Evolutionary conservation across 768 basidiomycete genomes (phyloP).

Genomic region (Suillus ampliporus): DNA sequence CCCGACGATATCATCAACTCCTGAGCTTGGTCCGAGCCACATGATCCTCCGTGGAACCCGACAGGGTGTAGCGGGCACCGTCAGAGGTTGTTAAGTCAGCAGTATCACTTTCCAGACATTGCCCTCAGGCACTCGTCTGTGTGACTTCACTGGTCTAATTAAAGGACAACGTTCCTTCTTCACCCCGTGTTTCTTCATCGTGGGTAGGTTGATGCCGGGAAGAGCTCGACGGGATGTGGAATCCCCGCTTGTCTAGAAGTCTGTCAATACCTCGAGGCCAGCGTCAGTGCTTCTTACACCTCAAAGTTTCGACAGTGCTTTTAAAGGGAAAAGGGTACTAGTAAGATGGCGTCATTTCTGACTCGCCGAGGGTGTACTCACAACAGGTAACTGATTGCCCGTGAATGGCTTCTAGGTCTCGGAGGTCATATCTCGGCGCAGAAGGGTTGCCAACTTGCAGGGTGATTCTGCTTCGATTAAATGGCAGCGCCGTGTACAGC

Average conservation of each 20-base stretch:
- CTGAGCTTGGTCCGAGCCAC: conserved; percentile 45
- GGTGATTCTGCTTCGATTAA: background rate
- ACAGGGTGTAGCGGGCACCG: conserved; percentile 58
- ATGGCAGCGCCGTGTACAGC: background rate
- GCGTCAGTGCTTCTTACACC: background rate
- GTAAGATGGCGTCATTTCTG: background rate
- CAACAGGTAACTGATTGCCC: background rate
- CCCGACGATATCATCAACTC: background rate
- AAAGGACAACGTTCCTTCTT: background rate
- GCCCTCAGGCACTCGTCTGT: conserved; percentile 46
- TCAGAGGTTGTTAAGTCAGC: conserved; percentile 60
- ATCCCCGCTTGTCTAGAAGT: background rate
- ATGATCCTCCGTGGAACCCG: conserved; percentile 43
- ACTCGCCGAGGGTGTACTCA: background rate
- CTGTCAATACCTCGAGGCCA: background rate
- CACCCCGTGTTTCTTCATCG: background rate
- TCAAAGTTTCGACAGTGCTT: background rate
- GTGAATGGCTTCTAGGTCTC: background rate
- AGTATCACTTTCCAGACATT: conserved; percentile 49
- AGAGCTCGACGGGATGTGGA: background rate
- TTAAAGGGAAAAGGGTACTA: background rate
- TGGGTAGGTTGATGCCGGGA: background rate
- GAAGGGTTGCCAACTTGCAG: background rate
- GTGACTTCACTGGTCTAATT: background rate
- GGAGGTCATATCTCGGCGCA: background rate